Evolutionary conservation across 495 filamentous ascomycete genomes (phyloP), one percentile per base, ranked within the genome.

Genomic region (Antarctomyces pellizariae): DNA sequence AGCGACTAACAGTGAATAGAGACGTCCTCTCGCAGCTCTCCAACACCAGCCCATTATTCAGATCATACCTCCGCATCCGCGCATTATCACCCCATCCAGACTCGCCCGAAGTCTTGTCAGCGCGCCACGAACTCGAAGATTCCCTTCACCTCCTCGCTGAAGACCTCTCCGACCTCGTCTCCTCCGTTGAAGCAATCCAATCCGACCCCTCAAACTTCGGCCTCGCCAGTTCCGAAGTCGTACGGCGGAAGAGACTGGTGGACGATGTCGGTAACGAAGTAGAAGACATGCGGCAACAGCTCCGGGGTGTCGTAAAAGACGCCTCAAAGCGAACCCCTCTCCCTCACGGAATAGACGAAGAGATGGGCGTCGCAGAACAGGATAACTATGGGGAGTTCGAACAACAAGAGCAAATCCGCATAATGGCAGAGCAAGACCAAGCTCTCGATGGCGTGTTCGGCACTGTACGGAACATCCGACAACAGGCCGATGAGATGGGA

Each of bases 341-440:
- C 41, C 43, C 41, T 16, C 47, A 43, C 16, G 48, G 51, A 3
- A 25, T 26, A 1, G 34, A 39, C 6, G 39, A 44, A 22, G 32
- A 52, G 22, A 33, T 52, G 33, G 47, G 50, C 31, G 52, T 47
- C 23, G 34, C 17, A 4, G 35, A 42, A 3, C 65, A 64, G 2
- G 69, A 71, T 39, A 76, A 84, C 45, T 74, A 77, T 48, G 71
- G 66, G n/a, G 71, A 68, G 27, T 83, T 86, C 44, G 89, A 95
- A 59, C 74, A 91, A 44, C 71, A 90, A 49, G 62, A 86, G 39
- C 86, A 97, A 52, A 34, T 70, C 41, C 67, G 79, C 54, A 70
- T 95, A 46, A 83, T 97, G 74, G 67, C 73, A 41, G 84, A 91
- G 48, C 86, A 95, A 53, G 89, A 97, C 45, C 57, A 86, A 56